phyloP scores from a whole-genome alignment of 495 filamentous ascomycete species.

The Penicillium bialowiezense region DNA sequence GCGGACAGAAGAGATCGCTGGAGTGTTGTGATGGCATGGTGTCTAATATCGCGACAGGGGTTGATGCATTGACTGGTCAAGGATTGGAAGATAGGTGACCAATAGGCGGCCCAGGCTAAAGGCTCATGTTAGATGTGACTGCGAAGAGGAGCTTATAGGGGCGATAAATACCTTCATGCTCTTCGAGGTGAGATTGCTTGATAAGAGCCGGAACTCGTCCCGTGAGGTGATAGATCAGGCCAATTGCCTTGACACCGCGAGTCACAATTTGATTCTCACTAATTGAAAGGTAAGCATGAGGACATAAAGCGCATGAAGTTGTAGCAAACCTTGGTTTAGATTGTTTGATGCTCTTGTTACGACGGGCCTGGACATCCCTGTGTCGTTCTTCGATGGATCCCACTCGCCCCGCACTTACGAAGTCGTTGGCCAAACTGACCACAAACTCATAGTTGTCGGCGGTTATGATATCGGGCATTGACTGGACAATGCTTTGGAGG shows the following conservation, averaged over 20 bases:
- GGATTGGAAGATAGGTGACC: slow-evolving; percentile 90
- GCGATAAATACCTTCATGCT: slow-evolving; percentile 63
- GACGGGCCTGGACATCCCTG: slow-evolving; percentile 56
- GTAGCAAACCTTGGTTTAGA: slow-evolving; percentile 55
- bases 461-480: slow-evolving; percentile 70
- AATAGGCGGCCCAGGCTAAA: slow-evolving; percentile 93
- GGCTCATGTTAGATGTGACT: slow-evolving; percentile 19
- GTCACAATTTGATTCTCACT: slow-evolving; percentile 73
- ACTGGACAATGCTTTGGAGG: slow-evolving; percentile 66
- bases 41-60: slow-evolving; percentile 89
- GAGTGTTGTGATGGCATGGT: slow-evolving; percentile 81
- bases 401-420: slow-evolving; percentile 79
- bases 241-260: slow-evolving; percentile 76
- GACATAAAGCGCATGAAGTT: not conserved
- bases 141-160: too few species aligned
- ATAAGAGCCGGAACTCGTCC: slow-evolving; percentile 79
- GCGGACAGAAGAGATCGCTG: slow-evolving; percentile 82
- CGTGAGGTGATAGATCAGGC: slow-evolving; percentile 76
- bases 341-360: slow-evolving; percentile 52
- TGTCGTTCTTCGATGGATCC: slow-evolving; percentile 79
- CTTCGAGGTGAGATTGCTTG: slow-evolving; percentile 88
- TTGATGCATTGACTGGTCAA: slow-evolving; percentile 90
- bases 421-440: slow-evolving; percentile 81
- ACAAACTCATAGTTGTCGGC: slow-evolving; percentile 93
- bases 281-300: slow-evolving; percentile 11